A percentile compares a stretch with the other conserved stretches of the same genome.
phyloP scores from a whole-genome alignment of 176 grass and related monocot genomes.

The maize (Zea mays) region DNA sequence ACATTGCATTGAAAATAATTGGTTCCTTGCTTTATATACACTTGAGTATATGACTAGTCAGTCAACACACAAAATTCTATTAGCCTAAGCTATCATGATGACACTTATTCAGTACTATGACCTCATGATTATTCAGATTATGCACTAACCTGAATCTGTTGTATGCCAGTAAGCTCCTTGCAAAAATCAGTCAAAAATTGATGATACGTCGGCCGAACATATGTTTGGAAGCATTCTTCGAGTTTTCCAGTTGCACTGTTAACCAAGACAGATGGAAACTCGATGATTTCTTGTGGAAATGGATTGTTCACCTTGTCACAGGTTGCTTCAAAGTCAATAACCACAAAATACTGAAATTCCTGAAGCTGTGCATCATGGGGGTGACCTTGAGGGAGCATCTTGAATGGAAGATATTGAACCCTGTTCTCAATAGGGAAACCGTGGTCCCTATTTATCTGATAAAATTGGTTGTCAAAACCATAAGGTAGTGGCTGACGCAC shows the following conservation, averaged over 20 bases:
- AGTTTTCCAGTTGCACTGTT: conserved; percentile 91
- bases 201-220: conserved; percentile 82
- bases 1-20: not conserved
- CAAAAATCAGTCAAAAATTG: conserved; percentile 90
- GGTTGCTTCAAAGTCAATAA: conserved; percentile 98
- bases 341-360: conserved; percentile 99
- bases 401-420: conserved; percentile 65
- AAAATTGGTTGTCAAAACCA: conserved; percentile 53
- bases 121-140: conserved; percentile 9
- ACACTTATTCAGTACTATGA: not conserved
- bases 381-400: conserved; percentile 64
- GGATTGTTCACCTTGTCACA: conserved; percentile 88
- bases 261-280: conserved; percentile 97
- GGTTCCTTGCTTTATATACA: not conserved
- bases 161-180: conserved; percentile 97
- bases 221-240: conserved; percentile 97
- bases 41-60: not conserved
- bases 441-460: conserved; percentile 61
- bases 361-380: conserved; percentile 69
- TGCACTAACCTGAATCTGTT: conserved; percentile 89
- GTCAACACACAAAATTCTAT: not conserved
- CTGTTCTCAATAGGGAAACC: conserved; percentile 55
- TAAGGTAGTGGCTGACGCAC: conserved; percentile 47
- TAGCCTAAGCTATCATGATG: conserved; percentile 6
- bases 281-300: conserved; percentile 96